Evolutionary conservation across 768 basidiomycete species (phyloP), one percentile per base, ranked within the genome.

Genomic region (Naematelia aurantialba): DNA sequence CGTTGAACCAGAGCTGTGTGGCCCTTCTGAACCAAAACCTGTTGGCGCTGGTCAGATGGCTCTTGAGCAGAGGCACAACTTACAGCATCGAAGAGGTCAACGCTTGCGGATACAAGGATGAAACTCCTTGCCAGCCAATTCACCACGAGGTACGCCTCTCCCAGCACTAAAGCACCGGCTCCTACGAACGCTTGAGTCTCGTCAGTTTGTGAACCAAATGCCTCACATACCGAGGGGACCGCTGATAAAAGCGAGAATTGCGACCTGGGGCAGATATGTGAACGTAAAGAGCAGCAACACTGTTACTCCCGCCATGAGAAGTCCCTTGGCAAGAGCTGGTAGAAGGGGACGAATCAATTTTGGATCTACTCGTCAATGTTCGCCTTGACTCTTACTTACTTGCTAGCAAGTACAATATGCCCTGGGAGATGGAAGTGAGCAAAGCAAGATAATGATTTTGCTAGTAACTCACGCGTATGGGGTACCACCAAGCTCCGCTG

Each of bases 241-340:
- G 0, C 82, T 82, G 65, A 87, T 80, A 55, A 86, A 62, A 1
- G 84, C 81, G 39, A 86, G 83, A 48, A 87, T 71, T 44, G 84
- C 85, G 31, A 85, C 82, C 68, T 86, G 85, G 1, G 87, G 87
- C 8, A 87, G 66, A 76, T 85, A 88, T 47, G 77, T 72, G 60
- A 79, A 72, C 45, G 70, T 52, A 66, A 85, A 84, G 63, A 85
- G 62, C 2, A 54, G 59, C 4, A 60, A 59, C 51, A 78, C 63
- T 31, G 79, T 70, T 10, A 54, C 69, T 27, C 73, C 21, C 0
- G 72, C 70, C 29, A 73, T 52, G 13, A 67, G 31, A 12, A 68
- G 56, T 5, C 73, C 72, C 54, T 72, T 73, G 61, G 74, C 25
- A 3, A 77, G 54, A 17, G 70, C 65, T 3, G 76, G 76, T 21